Base-by-base conservation (phyloP, 371 early-diverging fungal species). In the Umbelopsis sp. region DNA sequence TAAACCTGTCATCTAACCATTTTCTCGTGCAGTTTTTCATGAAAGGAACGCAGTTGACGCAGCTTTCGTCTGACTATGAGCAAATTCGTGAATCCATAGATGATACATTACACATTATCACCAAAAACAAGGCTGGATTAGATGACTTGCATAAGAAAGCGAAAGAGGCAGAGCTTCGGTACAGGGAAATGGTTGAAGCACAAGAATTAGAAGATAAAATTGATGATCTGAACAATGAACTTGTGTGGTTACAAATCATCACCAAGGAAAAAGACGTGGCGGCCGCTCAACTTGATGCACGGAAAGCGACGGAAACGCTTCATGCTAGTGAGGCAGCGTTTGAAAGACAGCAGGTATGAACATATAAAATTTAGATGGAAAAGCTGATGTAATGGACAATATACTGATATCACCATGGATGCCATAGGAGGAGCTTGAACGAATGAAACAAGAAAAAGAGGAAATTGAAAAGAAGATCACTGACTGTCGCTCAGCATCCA, bases 11-110 rank as follows among this genome's bases (percentile, higher is more conserved):
- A 3, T 16, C 37, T 22, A 53, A 45, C 44, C 20, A 20, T 6
- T 44, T 64, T 46, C 12, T 44, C 10, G 37, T 11, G 14, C 65
- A 87, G 80, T 90, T 95, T 44, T 98, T 97, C 69, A 79, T 92
- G 76, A 87, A 89, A 63, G 98, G 96, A 25, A 96, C 97, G 0
- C 92, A 94, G 72, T 78, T 98, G 18, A 80, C 84, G 4, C 92
- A 94, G 70, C 83, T 96, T 2, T 79, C 83, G 44, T 78, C 79
- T 9, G 97, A 97, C 72, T 93, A 93, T 66, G 81, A 82, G 35
- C 44, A 73, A 0, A 79, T 95, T 4, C 85, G 89, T n/a, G 89
- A 92, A 45, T 85, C 86, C 52, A 80, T 96, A 4, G 86, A 86
- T 3, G 85, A 81, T 1, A 86, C 90, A 24, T 83, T 81, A 22